Conservation (phyloP, 768 basidiomycete species). For the Ramaria rubella region DNA sequence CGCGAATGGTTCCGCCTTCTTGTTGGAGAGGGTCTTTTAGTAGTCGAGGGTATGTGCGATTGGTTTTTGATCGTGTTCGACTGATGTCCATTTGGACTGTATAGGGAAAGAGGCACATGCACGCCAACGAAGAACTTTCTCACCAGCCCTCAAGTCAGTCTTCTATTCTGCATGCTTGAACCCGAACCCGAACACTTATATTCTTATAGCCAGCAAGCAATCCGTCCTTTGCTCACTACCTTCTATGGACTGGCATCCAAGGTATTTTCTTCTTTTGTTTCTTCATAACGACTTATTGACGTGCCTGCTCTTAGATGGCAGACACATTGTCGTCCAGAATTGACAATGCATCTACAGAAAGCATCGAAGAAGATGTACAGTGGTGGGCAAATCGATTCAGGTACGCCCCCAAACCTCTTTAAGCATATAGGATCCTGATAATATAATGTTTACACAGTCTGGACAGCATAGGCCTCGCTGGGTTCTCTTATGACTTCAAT, state of each 20-base stretch:
- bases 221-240: not conserved
- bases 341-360: not conserved
- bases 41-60: conserved; percentile 47
- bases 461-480: conserved; percentile 15
- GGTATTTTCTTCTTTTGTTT: not conserved
- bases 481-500: conserved; percentile 14
- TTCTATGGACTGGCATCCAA: conserved; percentile 1
- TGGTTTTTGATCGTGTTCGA: not conserved
- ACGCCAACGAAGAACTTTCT: conserved; percentile 10
- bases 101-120: conserved; percentile 12
- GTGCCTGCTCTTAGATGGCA: not conserved
- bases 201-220: not conserved
- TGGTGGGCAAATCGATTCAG: conserved; percentile 10
- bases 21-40: conserved; percentile 57
- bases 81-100: not conserved
- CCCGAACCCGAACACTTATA: not conserved
- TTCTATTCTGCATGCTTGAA: conserved; percentile 3
- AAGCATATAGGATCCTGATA: not conserved
- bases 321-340: not conserved
- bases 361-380: conserved; percentile 8
- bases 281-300: not conserved
- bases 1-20: conserved; percentile 58
- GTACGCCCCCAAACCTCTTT: not conserved
- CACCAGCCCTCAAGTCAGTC: conserved; percentile 3
- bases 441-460: conserved; percentile 6